These are phyloP conservation scores for Mariannaea sp. DNA, from an alignment of 2,329 filamentous ascomycete genomes.

Conservation along the genomic window DNA sequence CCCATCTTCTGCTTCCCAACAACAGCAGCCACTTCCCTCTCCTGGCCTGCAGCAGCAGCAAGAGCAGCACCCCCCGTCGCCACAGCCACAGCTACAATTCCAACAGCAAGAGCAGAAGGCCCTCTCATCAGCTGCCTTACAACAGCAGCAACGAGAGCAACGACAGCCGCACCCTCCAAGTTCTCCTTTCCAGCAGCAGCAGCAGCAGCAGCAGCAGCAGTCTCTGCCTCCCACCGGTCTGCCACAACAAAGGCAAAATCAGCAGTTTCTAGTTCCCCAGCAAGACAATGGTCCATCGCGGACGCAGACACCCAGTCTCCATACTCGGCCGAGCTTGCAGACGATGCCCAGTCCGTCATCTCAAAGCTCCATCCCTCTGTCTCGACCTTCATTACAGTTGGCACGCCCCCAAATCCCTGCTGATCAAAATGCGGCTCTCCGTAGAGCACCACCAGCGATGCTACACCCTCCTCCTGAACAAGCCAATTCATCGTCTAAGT, in stretches of 20 bases:
- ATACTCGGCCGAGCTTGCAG: slow-evolving; percentile 11
- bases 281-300: slow-evolving; percentile 22
- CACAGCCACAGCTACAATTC: too few relatives aligned
- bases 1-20: slow-evolving; percentile 1
- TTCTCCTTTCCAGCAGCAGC: not conserved
- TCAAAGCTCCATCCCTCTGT: slow-evolving; percentile 19
- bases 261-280: slow-evolving; percentile 1
- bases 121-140: not conserved
- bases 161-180: not conserved
- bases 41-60: slow-evolving; percentile 2
- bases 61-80: not conserved
- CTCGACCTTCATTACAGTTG: slow-evolving; percentile 27
- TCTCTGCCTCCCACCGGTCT: not conserved
- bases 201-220: not conserved
- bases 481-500: slow-evolving; percentile 37
- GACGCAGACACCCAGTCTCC: slow-evolving; percentile 23
- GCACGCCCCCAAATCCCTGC: slow-evolving; percentile 19
- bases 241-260: slow-evolving; percentile 16
- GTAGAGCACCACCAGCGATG: slow-evolving; percentile 12
- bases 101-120: not conserved
- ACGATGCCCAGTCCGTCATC: slow-evolving; percentile 17
- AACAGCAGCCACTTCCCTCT: not conserved
- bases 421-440: slow-evolving; percentile 16
- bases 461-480: slow-evolving; percentile 23
- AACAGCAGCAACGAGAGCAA: not conserved